Evolutionary conservation across 805 yeast genomes (phyloP).

Genomic region (Teunomyces kruisii): DNA sequence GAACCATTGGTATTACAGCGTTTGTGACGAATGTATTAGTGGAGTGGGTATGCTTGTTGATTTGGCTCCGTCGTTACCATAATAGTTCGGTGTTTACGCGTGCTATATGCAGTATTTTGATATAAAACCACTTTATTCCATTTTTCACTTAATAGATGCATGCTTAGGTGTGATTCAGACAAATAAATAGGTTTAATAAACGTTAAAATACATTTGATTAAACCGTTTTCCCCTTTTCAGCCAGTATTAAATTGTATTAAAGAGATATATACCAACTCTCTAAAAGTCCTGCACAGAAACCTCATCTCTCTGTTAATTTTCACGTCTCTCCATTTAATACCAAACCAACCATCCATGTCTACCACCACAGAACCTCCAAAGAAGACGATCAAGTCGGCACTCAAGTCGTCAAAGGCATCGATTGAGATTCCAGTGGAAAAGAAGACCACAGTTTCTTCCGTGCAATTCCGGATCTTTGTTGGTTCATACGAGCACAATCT

Average conservation of each 20-base stretch:
- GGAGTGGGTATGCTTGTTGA: background rate
- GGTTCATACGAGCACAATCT: conserved; percentile 96
- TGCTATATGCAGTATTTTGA: background rate
- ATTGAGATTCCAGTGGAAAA: conserved; percentile 2
- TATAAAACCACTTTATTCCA: too few relatives aligned
- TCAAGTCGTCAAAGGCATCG: background rate
- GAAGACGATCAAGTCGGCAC: background rate
- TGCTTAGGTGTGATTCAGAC: too few relatives aligned
- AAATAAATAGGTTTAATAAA: too few relatives aligned
- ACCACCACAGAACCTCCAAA: background rate
- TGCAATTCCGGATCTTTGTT: conserved; percentile 74
- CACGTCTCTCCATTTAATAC: background rate
- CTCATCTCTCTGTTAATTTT: background rate
- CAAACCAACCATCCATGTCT: background rate
- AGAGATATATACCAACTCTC: too few relatives aligned
- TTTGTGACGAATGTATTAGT: too few relatives aligned
- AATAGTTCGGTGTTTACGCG: background rate
- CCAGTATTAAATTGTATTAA: too few relatives aligned
- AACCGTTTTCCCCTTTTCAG: too few relatives aligned
- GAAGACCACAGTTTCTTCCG: background rate
- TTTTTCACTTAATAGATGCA: too few relatives aligned
- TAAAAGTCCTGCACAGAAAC: background rate
- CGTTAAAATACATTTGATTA: too few relatives aligned
- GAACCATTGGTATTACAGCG: conserved; percentile 7
- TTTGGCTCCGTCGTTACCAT: background rate